These are phyloP conservation scores for Chytridium lagenaria DNA, from an alignment of 371 early-diverging fungal species.

Conservation along the genomic window DNA sequence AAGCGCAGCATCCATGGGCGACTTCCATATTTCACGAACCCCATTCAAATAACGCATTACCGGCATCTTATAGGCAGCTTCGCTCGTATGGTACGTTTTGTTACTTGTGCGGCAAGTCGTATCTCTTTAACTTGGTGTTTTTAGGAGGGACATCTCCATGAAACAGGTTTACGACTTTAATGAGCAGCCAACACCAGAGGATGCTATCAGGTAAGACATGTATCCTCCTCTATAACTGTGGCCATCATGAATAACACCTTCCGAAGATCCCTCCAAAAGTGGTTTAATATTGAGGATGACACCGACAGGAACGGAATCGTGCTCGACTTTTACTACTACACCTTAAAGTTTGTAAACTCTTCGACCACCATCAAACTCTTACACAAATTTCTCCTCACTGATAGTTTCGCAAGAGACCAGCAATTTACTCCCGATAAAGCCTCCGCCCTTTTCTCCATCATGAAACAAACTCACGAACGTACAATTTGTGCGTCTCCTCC, in stretches of 20 bases:
- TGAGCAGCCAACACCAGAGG: constrained; percentile 36
- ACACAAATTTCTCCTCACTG: no score
- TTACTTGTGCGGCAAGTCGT: background rate
- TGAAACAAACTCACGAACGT: constrained; percentile 52
- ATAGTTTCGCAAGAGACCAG: constrained; percentile 50
- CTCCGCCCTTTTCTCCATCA: constrained; percentile 57
- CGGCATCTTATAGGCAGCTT: background rate
- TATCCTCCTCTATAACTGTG: background rate
- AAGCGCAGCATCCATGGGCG: background rate
- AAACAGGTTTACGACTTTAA: constrained; percentile 58
- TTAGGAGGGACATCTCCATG: constrained; percentile 55
- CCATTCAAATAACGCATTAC: background rate
- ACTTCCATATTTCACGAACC: no score
- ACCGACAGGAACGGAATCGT: constrained; percentile 48
- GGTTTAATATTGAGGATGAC: constrained; percentile 27
- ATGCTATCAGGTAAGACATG: constrained; percentile 39
- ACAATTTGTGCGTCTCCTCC: constrained; percentile 33
- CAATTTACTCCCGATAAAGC: constrained; percentile 48
- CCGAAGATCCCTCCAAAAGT: constrained; percentile 33
- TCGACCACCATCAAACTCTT: no score
- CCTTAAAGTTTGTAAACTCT: constrained; percentile 45
- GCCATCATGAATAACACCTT: background rate
- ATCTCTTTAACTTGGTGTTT: background rate
- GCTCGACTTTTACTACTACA: constrained; percentile 58
- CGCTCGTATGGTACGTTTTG: background rate